phyloP scores from a whole-genome alignment of 2,329 filamentous ascomycete species.

The Arthrobotrys megalospora region DNA sequence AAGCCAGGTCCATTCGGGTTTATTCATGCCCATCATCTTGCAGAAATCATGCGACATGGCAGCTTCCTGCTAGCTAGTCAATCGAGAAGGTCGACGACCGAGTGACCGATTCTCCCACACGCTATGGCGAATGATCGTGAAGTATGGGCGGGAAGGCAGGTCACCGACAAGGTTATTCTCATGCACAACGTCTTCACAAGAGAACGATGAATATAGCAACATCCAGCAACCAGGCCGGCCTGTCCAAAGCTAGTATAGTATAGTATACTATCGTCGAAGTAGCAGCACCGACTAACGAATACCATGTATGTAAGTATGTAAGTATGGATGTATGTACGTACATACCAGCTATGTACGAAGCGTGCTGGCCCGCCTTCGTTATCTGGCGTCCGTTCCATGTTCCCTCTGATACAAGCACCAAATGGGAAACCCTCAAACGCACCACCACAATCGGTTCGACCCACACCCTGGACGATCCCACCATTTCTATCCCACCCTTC shows the following conservation, averaged over 20 bases:
- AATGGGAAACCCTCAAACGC: constrained; percentile 56
- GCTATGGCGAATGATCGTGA: constrained; percentile 55
- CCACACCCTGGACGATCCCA: constrained; percentile 61
- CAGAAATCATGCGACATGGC: constrained; percentile 50
- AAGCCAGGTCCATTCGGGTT: constrained; percentile 35
- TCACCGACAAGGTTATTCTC: constrained; percentile 46
- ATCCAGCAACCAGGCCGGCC: constrained; percentile 1
- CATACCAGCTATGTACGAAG: constrained; percentile 2
- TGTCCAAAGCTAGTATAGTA: not conserved
- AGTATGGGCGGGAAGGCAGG: constrained; percentile 59
- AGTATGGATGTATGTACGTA: not conserved
- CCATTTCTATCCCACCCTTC: constrained; percentile 57
- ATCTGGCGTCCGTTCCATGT: constrained; percentile 53
- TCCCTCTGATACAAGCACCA: constrained; percentile 44
- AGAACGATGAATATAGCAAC: constrained; percentile 21
- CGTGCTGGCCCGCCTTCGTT: constrained; percentile 40
- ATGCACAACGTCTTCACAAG: constrained; percentile 53
- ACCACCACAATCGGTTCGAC: constrained; percentile 60
- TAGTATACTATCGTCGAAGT: constrained; percentile 13
- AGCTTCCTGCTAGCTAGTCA: constrained; percentile 39
- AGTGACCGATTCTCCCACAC: constrained; percentile 24
- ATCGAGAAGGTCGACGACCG: constrained; percentile 50
- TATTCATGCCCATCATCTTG: constrained; percentile 58
- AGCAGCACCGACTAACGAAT: no score
- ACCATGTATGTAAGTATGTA: not conserved